Evolutionary conservation across 1,139 yeast genomes (phyloP).

Genomic region (Yamadazyma dushanensis): DNA sequence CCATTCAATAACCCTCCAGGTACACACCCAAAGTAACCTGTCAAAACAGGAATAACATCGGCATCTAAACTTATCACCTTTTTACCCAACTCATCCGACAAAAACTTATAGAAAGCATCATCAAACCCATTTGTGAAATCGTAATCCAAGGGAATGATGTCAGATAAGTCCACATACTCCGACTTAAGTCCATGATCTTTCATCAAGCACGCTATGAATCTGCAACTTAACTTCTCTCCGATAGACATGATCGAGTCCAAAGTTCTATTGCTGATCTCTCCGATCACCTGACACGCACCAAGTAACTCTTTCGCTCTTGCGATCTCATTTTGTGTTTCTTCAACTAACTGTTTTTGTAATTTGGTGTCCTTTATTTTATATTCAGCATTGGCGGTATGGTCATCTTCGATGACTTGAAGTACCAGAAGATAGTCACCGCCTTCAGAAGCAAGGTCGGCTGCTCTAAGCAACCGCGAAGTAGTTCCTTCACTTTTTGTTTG

Average conservation of each 20-base stretch:
- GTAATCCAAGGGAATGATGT: constrained; percentile 61
- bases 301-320: constrained; percentile 66
- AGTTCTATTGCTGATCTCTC: constrained; percentile 88
- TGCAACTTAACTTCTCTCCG: constrained; percentile 90
- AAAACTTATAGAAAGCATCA: constrained; percentile 62
- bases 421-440: constrained; percentile 52
- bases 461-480: constrained; percentile 74
- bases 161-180: constrained; percentile 74
- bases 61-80: constrained; percentile 48
- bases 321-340: constrained; percentile 64
- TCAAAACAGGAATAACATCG: constrained; percentile 78
- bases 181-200: constrained; percentile 79
- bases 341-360: constrained; percentile 49
- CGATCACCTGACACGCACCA: constrained; percentile 86
- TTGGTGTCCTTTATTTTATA: constrained; percentile 45
- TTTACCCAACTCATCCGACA: constrained; percentile 61
- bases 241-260: constrained; percentile 87
- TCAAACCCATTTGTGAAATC: constrained; percentile 60
- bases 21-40: constrained; percentile 92
- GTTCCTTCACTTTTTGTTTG: constrained; percentile 93
- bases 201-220: constrained; percentile 83
- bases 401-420: constrained; percentile 66
- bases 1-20: constrained; percentile 93
- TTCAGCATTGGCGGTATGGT: constrained; percentile 77
- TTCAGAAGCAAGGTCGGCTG: constrained; percentile 75